phyloP scores from a whole-genome alignment of 768 basidiomycete genomes.

The Rhizopogon roseolus region DNA sequence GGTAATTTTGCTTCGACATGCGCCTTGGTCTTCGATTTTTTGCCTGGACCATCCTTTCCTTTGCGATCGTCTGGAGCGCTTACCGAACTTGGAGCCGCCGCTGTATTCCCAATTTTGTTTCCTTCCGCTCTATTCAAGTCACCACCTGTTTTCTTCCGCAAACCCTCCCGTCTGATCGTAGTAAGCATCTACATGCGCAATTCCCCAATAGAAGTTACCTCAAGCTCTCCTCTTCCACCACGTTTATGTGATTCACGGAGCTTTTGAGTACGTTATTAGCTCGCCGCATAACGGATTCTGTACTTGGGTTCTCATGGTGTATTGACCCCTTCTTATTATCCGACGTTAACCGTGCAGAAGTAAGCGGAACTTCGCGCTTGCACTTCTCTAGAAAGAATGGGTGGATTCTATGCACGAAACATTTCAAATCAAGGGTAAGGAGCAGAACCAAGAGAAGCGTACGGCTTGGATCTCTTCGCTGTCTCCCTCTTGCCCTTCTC shows the following conservation, averaged over 20 bases:
- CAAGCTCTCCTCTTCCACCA: background rate
- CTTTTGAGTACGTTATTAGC: background rate
- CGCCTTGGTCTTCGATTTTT: conserved; percentile 2
- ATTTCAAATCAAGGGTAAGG: conserved; percentile 2
- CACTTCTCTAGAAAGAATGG: conserved; percentile 12
- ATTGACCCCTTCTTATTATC: background rate
- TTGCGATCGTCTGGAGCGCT: background rate
- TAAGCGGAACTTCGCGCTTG: background rate
- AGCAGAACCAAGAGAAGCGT: background rate
- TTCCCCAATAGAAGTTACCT: background rate
- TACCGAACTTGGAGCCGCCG: background rate
- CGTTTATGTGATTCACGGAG: background rate
- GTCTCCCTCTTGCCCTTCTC: conserved; percentile 11
- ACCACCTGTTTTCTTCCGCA: background rate
- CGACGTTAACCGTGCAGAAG: background rate
- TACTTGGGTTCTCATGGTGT: background rate
- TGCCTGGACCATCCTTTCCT: background rate
- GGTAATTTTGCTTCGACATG: conserved; percentile 1
- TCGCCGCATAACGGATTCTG: background rate
- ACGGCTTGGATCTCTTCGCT: conserved; percentile 4
- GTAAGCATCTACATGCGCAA: background rate
- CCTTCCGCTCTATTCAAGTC: background rate
- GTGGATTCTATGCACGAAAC: conserved; percentile 10
- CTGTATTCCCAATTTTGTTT: background rate
- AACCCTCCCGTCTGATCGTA: background rate